Evolutionary conservation across 768 basidiomycete species (phyloP).

Genomic region (Sporobolomyces phaffii): DNA sequence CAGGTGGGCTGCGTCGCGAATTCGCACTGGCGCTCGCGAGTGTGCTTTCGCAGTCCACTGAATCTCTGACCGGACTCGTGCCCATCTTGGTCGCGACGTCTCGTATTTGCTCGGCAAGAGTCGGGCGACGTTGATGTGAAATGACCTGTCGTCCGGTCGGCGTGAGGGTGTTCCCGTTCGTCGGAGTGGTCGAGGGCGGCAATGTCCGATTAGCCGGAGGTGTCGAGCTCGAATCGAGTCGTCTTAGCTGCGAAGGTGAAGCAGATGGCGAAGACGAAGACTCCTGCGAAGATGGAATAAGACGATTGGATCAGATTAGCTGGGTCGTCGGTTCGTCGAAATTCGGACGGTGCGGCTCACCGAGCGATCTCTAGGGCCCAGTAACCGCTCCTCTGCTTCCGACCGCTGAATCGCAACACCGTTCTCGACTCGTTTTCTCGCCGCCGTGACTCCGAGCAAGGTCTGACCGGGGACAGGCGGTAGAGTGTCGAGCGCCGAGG

Average conservation of each 20-base stretch:
- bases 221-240: constrained; percentile 26
- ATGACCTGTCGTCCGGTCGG: not conserved
- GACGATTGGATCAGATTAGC: too few relatives aligned
- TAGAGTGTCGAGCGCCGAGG: constrained; percentile 19
- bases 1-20: constrained; percentile 11
- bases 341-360: not conserved
- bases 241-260: too few relatives aligned
- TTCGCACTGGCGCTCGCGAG: not conserved
- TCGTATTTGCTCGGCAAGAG: constrained; percentile 35
- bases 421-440: constrained; percentile 40
- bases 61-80: constrained; percentile 12
- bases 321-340: not conserved
- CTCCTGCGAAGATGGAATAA: too few relatives aligned
- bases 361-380: not conserved
- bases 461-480: constrained; percentile 36
- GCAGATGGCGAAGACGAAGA: constrained; percentile 18
- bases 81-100: constrained; percentile 19
- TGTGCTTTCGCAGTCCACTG: constrained; percentile 7
- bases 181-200: not conserved
- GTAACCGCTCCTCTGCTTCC: constrained; percentile 42
- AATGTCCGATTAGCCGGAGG: constrained; percentile 21
- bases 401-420: constrained; percentile 34
- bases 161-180: too few relatives aligned
- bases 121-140: constrained; percentile 26
- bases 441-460: constrained; percentile 32